Base-by-base conservation (phyloP, 2,329 filamentous ascomycete genomes). In the Fusarium domesticum region DNA sequence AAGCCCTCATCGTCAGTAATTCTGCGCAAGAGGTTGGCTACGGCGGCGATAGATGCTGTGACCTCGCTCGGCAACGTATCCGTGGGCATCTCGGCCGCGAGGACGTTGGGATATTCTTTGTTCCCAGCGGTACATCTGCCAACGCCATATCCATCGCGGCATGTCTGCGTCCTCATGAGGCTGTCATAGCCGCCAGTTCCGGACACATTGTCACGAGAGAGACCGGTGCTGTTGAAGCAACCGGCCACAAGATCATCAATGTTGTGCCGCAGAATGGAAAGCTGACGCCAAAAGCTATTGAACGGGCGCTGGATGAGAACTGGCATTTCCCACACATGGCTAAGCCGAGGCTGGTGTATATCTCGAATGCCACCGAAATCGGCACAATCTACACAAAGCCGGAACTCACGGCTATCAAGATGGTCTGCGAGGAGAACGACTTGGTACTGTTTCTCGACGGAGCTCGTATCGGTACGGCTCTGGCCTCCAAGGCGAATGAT, bases 301-400 rank as follows among this genome's bases (percentile, higher is more conserved):
- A 65, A 43, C 64, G 67, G 6, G 70, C 72, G 0, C 47, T 76
- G 5, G 68, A 70, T 6, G 69, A 72, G 34, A 76, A 77, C 43
- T 72, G 71, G 58, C 74, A 76, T 53, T 76, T 70, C 44, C 74
- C 74, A 1, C 74, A 77, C 48, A 75, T 73, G 69, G 73, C 74
- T 3, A 74, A 71, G 48, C 74, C 74, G 1, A 62, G 71, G 4
- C 57, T 77, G n/a, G 70, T 77, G 3, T 77, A 77, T 53, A 69
- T 77, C 18, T 76, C 74, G 12, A 74, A 77, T 48, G 73, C 74
- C 0, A 74, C 74, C 0, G 74, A 77, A 57, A 61, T 74, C 7
- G 74, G 74, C 2, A 77, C 74, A 0, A 60, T 76, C 3, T 77
- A 77, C 49, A 69, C 66, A 0, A 68, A 66, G 35, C 53, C 52